Percentiles rank a stretch among this genome's conserved stretches.
phyloP scores from a whole-genome alignment of 2,329 filamentous ascomycete species.

The Dactylellina cionopaga region DNA sequence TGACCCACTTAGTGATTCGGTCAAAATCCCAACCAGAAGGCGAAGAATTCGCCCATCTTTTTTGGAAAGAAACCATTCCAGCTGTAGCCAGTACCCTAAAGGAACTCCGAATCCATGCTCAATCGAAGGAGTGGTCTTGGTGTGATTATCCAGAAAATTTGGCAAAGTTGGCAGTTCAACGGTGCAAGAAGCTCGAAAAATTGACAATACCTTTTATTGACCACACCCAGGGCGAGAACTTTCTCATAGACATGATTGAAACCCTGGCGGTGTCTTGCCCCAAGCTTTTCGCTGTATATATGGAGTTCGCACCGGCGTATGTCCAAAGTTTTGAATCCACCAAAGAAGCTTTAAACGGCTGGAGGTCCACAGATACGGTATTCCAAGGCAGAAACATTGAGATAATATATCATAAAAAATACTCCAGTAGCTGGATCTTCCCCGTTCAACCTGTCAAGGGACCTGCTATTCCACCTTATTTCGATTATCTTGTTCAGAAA shows the following conservation, averaged over 20 bases:
- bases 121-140: too few relatives aligned
- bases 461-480: too few relatives aligned
- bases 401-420: not conserved
- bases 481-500: not conserved
- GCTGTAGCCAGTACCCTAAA: not conserved
- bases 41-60: not conserved
- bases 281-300: not conserved
- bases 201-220: not conserved
- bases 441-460: too few relatives aligned
- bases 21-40: not conserved
- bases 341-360: not conserved
- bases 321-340: not conserved
- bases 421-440: too few relatives aligned
- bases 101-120: not conserved
- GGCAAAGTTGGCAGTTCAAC: not conserved
- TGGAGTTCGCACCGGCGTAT: not conserved
- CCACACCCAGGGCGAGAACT: not conserved
- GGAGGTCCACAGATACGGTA: not conserved
- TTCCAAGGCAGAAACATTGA: not conserved
- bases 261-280: not conserved
- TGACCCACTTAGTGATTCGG: not conserved
- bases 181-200: not conserved
- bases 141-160: not conserved
- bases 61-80: not conserved
- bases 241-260: not conserved